Conservation (phyloP, 768 basidiomycete genomes). For the Pleurotus djamor region DNA sequence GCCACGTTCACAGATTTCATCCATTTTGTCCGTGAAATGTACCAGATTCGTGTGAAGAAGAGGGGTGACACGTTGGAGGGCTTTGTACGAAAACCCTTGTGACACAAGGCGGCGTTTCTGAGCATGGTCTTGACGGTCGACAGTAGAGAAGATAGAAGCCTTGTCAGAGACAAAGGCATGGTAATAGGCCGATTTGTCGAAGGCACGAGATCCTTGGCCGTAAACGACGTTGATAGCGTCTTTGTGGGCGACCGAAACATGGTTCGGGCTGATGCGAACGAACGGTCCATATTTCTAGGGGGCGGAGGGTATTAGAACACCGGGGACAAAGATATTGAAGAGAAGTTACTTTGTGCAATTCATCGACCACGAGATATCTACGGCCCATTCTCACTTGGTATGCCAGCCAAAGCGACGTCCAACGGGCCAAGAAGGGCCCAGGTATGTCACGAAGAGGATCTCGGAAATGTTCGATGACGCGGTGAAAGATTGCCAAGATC, state of each 20-base stretch:
- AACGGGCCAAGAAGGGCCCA: slow-evolving; percentile 25
- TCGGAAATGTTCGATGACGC: slow-evolving; percentile 2
- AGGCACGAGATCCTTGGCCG: slow-evolving; percentile 25
- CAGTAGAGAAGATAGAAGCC: slow-evolving; percentile 27
- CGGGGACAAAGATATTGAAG: neutral
- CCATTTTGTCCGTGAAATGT: slow-evolving; percentile 16
- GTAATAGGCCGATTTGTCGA: slow-evolving; percentile 28
- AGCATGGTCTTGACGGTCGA: slow-evolving; percentile 26
- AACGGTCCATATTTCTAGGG: slow-evolving; percentile 23
- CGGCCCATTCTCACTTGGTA: slow-evolving; percentile 24
- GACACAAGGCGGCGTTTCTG: slow-evolving; percentile 26
- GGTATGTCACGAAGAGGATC: slow-evolving; percentile 18
- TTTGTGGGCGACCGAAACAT: slow-evolving; percentile 26
- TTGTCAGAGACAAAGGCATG: slow-evolving; percentile 23
- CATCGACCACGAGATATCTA: slow-evolving; percentile 25
- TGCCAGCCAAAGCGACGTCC: slow-evolving; percentile 27
- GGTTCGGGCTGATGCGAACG: slow-evolving; percentile 28
- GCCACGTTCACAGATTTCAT: slow-evolving; percentile 15
- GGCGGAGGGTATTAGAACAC: neutral
- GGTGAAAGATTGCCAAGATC: slow-evolving; percentile 1
- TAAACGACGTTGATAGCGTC: slow-evolving; percentile 25
- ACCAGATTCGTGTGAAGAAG: slow-evolving; percentile 15
- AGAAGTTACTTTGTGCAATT: slow-evolving; percentile 20
- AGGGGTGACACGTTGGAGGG: slow-evolving; percentile 15
- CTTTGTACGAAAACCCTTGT: slow-evolving; percentile 23